A percentile compares a stretch with the other conserved stretches of the same genome.
Evolutionary conservation across 352 stramenopile genomes (phyloP).

Genomic region (Bremia lactucae): DNA sequence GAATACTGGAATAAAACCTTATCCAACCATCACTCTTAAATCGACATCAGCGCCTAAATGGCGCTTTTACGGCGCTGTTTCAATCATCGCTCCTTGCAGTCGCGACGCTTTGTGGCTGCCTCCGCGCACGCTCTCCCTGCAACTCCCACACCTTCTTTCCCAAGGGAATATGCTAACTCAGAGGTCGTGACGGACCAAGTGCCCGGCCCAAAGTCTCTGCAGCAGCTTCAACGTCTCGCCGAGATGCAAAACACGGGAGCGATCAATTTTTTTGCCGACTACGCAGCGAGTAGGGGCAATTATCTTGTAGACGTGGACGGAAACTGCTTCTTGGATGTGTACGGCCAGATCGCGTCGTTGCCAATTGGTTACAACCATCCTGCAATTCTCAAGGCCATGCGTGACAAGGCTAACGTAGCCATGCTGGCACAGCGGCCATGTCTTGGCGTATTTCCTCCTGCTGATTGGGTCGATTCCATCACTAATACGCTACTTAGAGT

Average conservation of each 20-base stretch:
- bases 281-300: slow-evolving; percentile 62
- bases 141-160: slow-evolving; percentile 50
- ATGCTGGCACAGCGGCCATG: slow-evolving; percentile 66
- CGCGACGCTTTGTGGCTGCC: slow-evolving; percentile 9
- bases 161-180: slow-evolving; percentile 40
- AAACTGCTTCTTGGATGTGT: slow-evolving; percentile 78
- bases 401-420: slow-evolving; percentile 43
- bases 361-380: slow-evolving; percentile 84
- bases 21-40: no score
- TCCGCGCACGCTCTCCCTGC: slow-evolving; percentile 16
- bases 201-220: slow-evolving; percentile 55
- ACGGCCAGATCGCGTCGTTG: slow-evolving; percentile 76
- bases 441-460: slow-evolving; percentile 63
- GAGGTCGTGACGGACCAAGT: slow-evolving; percentile 42
- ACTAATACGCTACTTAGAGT: slow-evolving; percentile 50
- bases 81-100: no score
- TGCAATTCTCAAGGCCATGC: slow-evolving; percentile 52
- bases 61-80: no score
- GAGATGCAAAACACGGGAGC: slow-evolving; percentile 53
- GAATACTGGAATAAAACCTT: no score
- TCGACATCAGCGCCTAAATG: no score
- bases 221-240: slow-evolving; percentile 37
- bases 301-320: slow-evolving; percentile 81
- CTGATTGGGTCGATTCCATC: slow-evolving; percentile 66
- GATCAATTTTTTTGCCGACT: slow-evolving; percentile 76